phyloP scores from a whole-genome alignment of 2,329 filamentous ascomycete genomes.

The Arthrobotrys musiformis region DNA sequence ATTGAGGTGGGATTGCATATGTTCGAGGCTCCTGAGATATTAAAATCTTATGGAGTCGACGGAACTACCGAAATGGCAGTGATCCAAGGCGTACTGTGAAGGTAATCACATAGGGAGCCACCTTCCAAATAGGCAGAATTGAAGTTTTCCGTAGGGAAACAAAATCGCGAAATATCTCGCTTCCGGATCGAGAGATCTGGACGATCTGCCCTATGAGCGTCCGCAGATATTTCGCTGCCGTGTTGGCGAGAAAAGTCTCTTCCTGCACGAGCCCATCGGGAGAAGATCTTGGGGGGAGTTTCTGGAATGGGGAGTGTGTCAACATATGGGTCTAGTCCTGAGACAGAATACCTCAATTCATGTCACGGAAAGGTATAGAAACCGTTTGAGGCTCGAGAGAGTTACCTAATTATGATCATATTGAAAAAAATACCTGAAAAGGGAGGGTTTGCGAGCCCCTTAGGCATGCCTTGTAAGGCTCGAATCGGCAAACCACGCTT shows the following conservation, averaged over 20 bases:
- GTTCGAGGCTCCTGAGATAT: not conserved
- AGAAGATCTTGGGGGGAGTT: not conserved
- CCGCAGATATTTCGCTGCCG: not conserved
- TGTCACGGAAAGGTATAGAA: not conserved
- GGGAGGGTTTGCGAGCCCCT: not conserved
- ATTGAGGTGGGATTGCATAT: slow-evolving; percentile 15
- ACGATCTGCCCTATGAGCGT: not conserved
- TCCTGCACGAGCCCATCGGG: not conserved
- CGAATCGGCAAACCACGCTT: not conserved
- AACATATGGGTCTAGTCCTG: not conserved
- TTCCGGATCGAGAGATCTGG: not conserved
- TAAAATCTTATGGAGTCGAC: slow-evolving; percentile 6
- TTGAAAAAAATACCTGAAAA: not conserved
- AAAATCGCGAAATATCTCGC: not conserved
- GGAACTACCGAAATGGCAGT: slow-evolving; percentile 28
- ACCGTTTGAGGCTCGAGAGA: not conserved
- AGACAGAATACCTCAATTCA: not conserved
- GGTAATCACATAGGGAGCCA: not conserved
- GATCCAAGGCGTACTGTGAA: slow-evolving; percentile 24
- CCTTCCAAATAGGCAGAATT: not conserved
- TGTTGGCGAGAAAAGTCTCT: not conserved
- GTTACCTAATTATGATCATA: no score
- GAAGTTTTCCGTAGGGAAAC: slow-evolving; percentile 11
- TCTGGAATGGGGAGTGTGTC: not conserved
- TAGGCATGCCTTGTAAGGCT: slow-evolving; percentile 23